phyloP scores from a whole-genome alignment of 805 yeast genomes.

The Saturnispora hagleri region DNA sequence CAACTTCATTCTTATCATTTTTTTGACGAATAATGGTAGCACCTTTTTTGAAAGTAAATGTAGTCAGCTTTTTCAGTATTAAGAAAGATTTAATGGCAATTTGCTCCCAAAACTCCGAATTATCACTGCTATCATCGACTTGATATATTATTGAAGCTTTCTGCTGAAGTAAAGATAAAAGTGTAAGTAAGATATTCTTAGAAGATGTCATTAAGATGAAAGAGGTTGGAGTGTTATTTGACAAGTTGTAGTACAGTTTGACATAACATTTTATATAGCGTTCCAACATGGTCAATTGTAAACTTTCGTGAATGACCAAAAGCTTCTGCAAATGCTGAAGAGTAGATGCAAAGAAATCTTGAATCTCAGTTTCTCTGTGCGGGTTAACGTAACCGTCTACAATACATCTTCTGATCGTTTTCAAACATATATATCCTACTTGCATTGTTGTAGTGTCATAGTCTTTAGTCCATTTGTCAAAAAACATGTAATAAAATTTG shows the following conservation, averaged over 20 bases:
- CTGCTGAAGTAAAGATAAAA: slow-evolving; percentile 49
- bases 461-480: slow-evolving; percentile 51
- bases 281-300: slow-evolving; percentile 43
- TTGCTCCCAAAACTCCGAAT: slow-evolving; percentile 64
- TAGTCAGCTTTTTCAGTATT: slow-evolving; percentile 55
- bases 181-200: slow-evolving; percentile 48
- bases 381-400: slow-evolving; percentile 71
- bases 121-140: slow-evolving; percentile 27
- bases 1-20: slow-evolving; percentile 56
- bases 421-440: slow-evolving; percentile 68
- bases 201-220: slow-evolving; percentile 63
- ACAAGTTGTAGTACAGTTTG: slow-evolving; percentile 58
- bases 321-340: slow-evolving; percentile 53
- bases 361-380: slow-evolving; percentile 46
- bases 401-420: slow-evolving; percentile 62
- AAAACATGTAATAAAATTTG: slow-evolving; percentile 48
- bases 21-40: slow-evolving; percentile 54
- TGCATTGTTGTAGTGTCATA: slow-evolving; percentile 49
- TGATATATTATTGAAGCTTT: slow-evolving; percentile 60
- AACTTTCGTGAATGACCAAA: slow-evolving; percentile 42
- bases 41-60: slow-evolving; percentile 55
- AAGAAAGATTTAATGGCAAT: slow-evolving; percentile 57
- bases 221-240: slow-evolving; percentile 54
- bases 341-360: slow-evolving; percentile 50
- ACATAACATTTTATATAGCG: slow-evolving; percentile 67